Conservation (phyloP, 768 basidiomycete species). For the Amanita inopinata region DNA sequence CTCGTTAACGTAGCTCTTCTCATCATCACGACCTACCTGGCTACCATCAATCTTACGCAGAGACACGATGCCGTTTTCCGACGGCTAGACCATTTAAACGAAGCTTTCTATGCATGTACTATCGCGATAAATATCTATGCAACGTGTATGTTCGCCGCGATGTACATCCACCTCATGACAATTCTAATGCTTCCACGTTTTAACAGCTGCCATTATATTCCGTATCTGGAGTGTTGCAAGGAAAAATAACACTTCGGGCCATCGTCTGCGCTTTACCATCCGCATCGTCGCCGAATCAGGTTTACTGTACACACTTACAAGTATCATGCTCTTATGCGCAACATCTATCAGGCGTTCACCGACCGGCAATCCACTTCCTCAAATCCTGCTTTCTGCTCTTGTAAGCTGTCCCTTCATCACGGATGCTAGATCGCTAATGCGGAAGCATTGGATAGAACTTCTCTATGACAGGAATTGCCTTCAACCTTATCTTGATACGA, state of each 20-base stretch:
- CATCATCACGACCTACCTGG: constrained; percentile 1
- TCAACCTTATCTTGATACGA: constrained; percentile 7
- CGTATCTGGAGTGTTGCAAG: constrained; percentile 1
- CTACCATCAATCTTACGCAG: background rate
- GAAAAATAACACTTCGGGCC: background rate
- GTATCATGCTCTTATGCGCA: background rate
- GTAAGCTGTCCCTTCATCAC: background rate
- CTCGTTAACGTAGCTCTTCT: background rate
- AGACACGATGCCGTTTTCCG: background rate
- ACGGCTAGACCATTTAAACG: background rate
- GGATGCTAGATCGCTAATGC: background rate
- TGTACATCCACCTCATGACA: background rate
- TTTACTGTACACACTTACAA: constrained; percentile 4
- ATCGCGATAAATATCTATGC: constrained; percentile 2
- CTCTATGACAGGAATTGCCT: constrained; percentile 3
- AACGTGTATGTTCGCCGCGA: constrained; percentile 1
- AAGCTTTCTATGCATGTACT: background rate
- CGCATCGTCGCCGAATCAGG: constrained; percentile 5
- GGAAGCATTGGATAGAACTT: background rate
- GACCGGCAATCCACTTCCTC: background rate
- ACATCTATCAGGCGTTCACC: background rate
- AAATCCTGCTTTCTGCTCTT: background rate
- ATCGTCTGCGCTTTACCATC: background rate
- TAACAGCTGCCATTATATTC: constrained; percentile 4
- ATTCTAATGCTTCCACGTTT: background rate